Evolutionary conservation across 208 protist species (phyloP), one percentile per base, ranked within the genome.

Genomic region (Wallacemonas collosoma): DNA sequence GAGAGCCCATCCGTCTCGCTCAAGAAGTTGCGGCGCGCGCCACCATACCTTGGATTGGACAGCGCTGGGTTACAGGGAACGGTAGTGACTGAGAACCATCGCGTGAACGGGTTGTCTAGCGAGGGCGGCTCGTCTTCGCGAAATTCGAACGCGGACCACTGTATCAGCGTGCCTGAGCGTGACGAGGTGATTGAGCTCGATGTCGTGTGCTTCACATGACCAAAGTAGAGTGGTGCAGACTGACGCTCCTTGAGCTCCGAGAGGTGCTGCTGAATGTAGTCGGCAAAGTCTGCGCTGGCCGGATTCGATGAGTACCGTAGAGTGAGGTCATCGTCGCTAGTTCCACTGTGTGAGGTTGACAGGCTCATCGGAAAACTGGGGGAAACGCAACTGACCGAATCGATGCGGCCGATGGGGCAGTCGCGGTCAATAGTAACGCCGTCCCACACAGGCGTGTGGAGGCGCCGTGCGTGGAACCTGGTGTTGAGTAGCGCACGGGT

Each of bases 231-330:
- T 14, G 38, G 41, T 26, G 40, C 17, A 3, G 6, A 6, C 12
- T n/a, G 38, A 3, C 60, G 60, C 3, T 50, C 40, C 41, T 50
- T 44, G 41, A 50, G 2, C 15, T 48, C 60, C 7, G 43, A 17
- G 15, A 65, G 60, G 60, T 65, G 60, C n/a, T 65, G 38, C 40
- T 65, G 60, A 0, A 65, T 65, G 60, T 65, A 65, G 40, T 65
- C 60, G 40, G 60, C 60, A 65, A 65, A 65, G 41, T 65, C 60
- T 12, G 60, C 38, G 38, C n/a, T 65, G 41, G 26, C 26, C 60
- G 53, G 60, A n/a, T 51, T 14, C 15, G 60, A 65, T 17, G 43
- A 11, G 17, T 5, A 26, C 3, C 41, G 60, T 17, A 39, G n/a
- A 36, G 40, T 2, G 43, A 0, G 12, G 40, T 45, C 60, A 17